Base-by-base conservation (phyloP, 1,284 basidiomycete species). In the Ceratobasidium theobromae region DNA sequence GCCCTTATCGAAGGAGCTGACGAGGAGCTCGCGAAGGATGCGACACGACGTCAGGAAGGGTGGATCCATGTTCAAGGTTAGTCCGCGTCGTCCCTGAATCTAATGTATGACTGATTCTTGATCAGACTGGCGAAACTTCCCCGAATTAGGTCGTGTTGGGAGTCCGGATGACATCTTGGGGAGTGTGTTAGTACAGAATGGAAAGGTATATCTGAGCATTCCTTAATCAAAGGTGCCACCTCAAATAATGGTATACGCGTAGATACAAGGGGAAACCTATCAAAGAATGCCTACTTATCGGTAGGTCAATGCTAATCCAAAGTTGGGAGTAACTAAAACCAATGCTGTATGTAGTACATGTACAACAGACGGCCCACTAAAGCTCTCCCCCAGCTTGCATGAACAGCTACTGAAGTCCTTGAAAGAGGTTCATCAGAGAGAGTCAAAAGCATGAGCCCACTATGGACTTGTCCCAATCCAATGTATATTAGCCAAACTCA, bases 41-140 rank as follows among this genome's bases (percentile, higher is more conserved):
- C 89, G 12, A 75, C 82, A 25, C 87, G 88, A 72, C 76, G 84
- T 1, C 82, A 83, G 65, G 75, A 83, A 45, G 90, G 89, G 11
- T 92, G 89, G 90, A 87, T 92, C 86, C 89, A 92, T 73, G 85
- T 92, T 53, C 84, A 91, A 54, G 89, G 89, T 88, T 27, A 8
- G 16, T 38, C 35, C 12, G 3, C 38, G 18, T 52, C 9, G 18
- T 30, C 23, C 40, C 35, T 32, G 45, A 23, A 40, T 28, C 28
- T 4, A 23, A 60, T 43, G n/a, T n/a, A n/a, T n/a, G n/a, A n/a
- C 23, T 53, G 32, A 21, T 53, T 67, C 16, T 25, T 58, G 14
- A 16, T 38, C 65, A 91, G 89, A 91, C 72, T 79, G 81, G 53
- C 80, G 89, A 33, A 91, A 91, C 66, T 71, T 88, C 3, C 89